Conservation (phyloP, 768 basidiomycete species). For the Lyophyllum shimeji region DNA sequence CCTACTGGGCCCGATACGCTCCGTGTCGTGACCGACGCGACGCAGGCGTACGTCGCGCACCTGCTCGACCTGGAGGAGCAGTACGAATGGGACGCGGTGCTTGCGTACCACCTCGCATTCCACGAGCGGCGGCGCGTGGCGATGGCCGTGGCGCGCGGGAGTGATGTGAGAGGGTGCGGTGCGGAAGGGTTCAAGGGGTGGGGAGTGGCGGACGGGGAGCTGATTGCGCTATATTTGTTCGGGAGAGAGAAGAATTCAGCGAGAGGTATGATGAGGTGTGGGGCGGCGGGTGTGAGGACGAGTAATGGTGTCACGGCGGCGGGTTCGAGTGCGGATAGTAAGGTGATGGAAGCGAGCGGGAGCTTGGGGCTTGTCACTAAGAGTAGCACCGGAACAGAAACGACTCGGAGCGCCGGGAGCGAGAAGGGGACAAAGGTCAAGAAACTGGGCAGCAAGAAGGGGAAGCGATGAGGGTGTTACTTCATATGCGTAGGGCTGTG, state of each 20-base stretch:
- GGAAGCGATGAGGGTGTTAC: not conserved
- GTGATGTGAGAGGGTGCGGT: not conserved
- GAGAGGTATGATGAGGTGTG: not conserved
- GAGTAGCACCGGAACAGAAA: not conserved
- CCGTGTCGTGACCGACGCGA: not conserved
- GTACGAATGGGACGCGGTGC: slow-evolving; percentile 1
- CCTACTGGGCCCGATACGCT: not conserved
- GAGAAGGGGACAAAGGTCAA: not conserved
- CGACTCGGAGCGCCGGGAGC: not conserved
- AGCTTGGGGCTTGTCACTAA: not conserved
- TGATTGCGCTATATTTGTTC: not conserved
- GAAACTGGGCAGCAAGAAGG: not conserved
- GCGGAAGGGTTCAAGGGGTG: not conserved
- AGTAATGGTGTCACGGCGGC: not conserved
- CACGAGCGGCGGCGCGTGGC: slow-evolving; percentile 1
- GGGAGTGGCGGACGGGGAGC: not conserved
- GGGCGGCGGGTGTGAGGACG: not conserved
- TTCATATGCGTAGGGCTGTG: not conserved
- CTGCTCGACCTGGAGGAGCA: not conserved
- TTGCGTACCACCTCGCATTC: not conserved
- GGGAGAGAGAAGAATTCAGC: not conserved
- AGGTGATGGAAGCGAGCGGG: no score
- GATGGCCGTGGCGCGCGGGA: not conserved
- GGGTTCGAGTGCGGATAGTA: not conserved
- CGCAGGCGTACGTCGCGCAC: not conserved